A percentile compares a stretch with the other conserved stretches of the same genome.
Conservation (phyloP, 352 stramenopile species). For the Thraustochytrium striatum region DNA sequence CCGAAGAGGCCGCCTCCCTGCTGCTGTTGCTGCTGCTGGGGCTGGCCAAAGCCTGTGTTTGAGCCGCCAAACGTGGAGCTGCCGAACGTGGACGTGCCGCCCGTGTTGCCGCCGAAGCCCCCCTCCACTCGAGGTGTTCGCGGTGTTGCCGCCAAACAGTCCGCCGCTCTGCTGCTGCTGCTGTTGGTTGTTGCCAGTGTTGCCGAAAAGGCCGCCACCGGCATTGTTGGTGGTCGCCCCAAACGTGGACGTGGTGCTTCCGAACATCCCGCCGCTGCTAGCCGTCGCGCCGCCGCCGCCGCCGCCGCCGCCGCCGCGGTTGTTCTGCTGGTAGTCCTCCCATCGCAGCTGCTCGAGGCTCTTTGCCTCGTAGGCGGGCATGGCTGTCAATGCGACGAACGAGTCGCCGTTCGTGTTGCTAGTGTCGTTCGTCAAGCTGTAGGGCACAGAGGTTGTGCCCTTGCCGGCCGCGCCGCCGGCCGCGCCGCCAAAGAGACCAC, state of each 20-base stretch:
- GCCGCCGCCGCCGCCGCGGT: slow-evolving; percentile 56
- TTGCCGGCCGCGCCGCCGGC: neutral
- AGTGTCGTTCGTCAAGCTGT: slow-evolving; percentile 58
- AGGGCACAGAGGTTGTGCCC: slow-evolving; percentile 58
- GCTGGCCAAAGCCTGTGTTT: neutral
- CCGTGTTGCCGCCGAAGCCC: neutral
- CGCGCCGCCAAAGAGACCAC: slow-evolving; percentile 50
- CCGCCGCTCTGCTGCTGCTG: neutral
- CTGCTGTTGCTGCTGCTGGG: too few relatives aligned
- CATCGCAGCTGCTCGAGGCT: slow-evolving; percentile 68
- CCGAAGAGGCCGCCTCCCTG: neutral
- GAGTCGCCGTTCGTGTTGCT: slow-evolving; percentile 57
- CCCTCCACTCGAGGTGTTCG: neutral
- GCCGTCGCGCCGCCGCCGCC: slow-evolving; percentile 41
- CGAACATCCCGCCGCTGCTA: slow-evolving; percentile 52
- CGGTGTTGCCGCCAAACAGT: neutral
- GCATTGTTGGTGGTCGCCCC: neutral
- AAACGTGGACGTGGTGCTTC: too few relatives aligned
- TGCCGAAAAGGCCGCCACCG: neutral
- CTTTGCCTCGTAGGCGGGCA: slow-evolving; percentile 65
- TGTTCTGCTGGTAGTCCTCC: slow-evolving; percentile 66
- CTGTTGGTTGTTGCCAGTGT: neutral
- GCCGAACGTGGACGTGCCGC: neutral
- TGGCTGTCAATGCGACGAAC: slow-evolving; percentile 65
- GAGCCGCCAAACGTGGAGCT: neutral